Evolutionary conservation across 169 alveolate genomes (phyloP).

Genomic region (Plasmodium blacklocki): DNA sequence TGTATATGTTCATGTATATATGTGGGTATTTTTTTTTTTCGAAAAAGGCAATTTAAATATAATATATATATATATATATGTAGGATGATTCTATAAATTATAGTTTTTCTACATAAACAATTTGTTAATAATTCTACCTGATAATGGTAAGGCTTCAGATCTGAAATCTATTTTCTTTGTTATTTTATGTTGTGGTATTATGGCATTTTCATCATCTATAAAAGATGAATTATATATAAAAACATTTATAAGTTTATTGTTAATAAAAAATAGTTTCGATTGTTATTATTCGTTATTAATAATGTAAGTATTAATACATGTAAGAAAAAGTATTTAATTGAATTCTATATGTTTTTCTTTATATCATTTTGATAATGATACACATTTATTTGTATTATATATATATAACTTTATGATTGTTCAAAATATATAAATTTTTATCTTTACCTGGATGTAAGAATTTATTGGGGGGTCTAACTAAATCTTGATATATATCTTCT

Average conservation of each 20-base stretch:
- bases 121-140: constrained; percentile 76
- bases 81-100: too few species aligned
- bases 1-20: too few species aligned
- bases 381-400: too few species aligned
- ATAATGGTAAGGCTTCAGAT: constrained; percentile 85
- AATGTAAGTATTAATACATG: too few species aligned
- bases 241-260: background rate
- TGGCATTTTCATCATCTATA: constrained; percentile 52
- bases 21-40: too few species aligned
- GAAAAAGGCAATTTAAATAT: too few species aligned
- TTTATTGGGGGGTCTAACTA: constrained; percentile 79
- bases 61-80: too few species aligned
- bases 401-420: constrained; percentile 4
- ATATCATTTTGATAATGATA: constrained; percentile 14
- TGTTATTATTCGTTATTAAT: background rate
- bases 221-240: background rate
- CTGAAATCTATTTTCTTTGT: constrained; percentile 78
- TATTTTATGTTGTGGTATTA: constrained; percentile 80
- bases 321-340: too few species aligned
- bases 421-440: constrained; percentile 76
- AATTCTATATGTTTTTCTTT: background rate
- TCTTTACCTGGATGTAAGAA: constrained; percentile 85
- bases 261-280: background rate
- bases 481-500: constrained; percentile 75
- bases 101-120: too few species aligned